phyloP scores from a whole-genome alignment of 163 green algal species.

The Scenedesmus sp. region DNA sequence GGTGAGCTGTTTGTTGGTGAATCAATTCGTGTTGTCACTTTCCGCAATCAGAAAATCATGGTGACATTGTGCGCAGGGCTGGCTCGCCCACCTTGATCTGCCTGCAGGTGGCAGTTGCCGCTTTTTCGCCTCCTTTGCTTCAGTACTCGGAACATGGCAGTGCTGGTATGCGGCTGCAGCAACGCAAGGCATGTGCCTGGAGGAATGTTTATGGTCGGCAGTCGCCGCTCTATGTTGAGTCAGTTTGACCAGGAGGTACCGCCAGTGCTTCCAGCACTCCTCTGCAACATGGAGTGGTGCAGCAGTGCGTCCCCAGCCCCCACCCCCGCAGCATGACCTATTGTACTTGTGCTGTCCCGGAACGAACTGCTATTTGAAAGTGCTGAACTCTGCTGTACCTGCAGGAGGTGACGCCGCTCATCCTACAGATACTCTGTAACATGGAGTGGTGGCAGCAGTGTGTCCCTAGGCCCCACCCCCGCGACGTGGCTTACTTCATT shows the following conservation, averaged over 20 bases:
- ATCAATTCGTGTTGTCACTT: background rate
- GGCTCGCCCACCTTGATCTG: slow-evolving; percentile 43
- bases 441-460: slow-evolving; percentile 54
- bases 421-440: slow-evolving; percentile 50
- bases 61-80: slow-evolving; percentile 54
- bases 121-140: no score
- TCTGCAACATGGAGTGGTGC: background rate
- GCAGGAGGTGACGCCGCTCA: slow-evolving; percentile 54
- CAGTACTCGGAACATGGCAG: no score
- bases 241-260: background rate
- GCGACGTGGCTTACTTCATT: background rate
- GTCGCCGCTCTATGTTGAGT: no score
- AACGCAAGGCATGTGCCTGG: no score
- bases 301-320: background rate
- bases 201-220: no score
- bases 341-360: background rate
- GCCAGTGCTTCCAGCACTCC: background rate
- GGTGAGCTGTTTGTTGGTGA: background rate
- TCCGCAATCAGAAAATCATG: background rate
- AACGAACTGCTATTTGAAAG: background rate
- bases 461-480: background rate
- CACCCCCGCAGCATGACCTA: background rate
- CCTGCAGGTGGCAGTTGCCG: slow-evolving; percentile 28
- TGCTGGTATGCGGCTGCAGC: no score
- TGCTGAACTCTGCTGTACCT: background rate